Conservation (phyloP, 75 land plant genomes). For the Larix kaempferi region DNA sequence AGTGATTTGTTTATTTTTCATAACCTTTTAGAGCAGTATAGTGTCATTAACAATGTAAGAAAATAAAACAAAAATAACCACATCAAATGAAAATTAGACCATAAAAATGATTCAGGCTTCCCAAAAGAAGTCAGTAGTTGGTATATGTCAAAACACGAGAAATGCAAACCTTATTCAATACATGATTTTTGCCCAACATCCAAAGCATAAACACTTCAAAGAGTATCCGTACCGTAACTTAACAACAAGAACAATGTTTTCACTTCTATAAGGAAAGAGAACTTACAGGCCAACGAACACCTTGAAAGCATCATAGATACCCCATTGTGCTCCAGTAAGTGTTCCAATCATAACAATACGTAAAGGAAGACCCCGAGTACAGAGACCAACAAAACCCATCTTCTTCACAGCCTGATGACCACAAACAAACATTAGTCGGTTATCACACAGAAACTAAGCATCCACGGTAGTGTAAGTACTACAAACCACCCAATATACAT, state of each 20-base stretch:
- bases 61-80: too few relatives aligned
- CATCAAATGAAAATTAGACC: too few relatives aligned
- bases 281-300: conserved; percentile 52
- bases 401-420: conserved; percentile 21
- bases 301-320: conserved; percentile 54
- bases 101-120: too few relatives aligned
- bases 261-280: background rate
- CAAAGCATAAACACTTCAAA: background rate
- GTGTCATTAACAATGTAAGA: background rate
- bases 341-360: conserved; percentile 49
- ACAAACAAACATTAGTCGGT: background rate
- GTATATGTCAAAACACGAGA: background rate
- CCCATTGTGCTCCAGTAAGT: conserved; percentile 53
- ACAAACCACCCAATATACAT: background rate
- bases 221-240: background rate
- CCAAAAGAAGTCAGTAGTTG: too few relatives aligned
- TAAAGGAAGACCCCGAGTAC: conserved; percentile 46
- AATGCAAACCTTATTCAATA: background rate
- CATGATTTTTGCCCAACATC: background rate
- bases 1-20: too few relatives aligned
- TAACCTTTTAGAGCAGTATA: too few relatives aligned
- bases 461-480: background rate
- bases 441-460: background rate
- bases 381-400: conserved; percentile 32
- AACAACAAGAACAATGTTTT: background rate